Conservation (phyloP, 768 basidiomycete species). For the Holtermanniella nyarrowii region DNA sequence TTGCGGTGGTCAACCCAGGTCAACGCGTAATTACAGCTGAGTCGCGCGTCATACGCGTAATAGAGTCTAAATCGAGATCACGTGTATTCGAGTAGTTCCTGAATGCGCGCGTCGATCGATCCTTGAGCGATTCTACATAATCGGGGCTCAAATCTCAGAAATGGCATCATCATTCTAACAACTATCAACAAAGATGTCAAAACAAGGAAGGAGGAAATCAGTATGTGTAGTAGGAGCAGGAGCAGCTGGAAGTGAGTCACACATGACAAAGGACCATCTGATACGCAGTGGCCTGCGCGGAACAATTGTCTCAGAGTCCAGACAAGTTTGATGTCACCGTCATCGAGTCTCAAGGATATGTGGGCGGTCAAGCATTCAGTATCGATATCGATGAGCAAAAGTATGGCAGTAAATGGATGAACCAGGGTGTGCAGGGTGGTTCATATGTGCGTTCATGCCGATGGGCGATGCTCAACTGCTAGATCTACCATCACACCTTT, state of each 20-base stretch:
- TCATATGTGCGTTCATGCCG: conserved; percentile 13
- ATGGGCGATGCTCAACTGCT: conserved; percentile 9
- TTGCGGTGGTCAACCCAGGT: too few relatives aligned
- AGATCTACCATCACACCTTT: conserved; percentile 44
- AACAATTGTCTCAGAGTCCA: conserved; percentile 41
- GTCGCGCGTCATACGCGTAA: too few relatives aligned
- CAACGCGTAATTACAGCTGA: too few relatives aligned
- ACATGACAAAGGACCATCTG: background rate
- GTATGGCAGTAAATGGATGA: conserved; percentile 43
- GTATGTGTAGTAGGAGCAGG: conserved; percentile 45
- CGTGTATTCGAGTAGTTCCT: too few relatives aligned
- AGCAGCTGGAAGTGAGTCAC: conserved; percentile 34
- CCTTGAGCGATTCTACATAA: too few relatives aligned
- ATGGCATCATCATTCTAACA: too few relatives aligned
- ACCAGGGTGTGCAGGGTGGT: conserved; percentile 44
- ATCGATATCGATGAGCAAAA: conserved; percentile 42
- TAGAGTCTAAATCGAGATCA: too few relatives aligned
- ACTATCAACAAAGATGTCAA: background rate
- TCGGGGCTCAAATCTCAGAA: too few relatives aligned
- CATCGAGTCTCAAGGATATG: conserved; percentile 42
- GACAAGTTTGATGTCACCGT: conserved; percentile 43
- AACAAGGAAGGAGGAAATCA: conserved; percentile 26
- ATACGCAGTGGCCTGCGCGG: conserved; percentile 39
- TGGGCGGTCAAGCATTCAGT: conserved; percentile 44
- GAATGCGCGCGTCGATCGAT: too few relatives aligned